Evolutionary conservation across 1,139 yeast species (phyloP), one percentile per base, ranked within the genome.

Genomic region (Pichia norvegensis): DNA sequence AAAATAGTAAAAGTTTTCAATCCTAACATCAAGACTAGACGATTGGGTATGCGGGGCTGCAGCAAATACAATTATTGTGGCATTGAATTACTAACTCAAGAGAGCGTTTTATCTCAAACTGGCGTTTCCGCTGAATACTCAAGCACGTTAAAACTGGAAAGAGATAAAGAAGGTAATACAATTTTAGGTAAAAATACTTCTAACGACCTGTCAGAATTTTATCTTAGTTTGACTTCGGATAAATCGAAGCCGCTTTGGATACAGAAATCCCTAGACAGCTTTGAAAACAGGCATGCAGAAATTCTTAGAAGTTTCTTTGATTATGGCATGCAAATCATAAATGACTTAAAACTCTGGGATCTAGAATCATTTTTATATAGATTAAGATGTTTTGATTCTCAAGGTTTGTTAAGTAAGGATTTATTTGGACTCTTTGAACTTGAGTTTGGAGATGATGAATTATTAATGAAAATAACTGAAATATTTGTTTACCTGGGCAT

Each of bases 61-160:
- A 81, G 92, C 20, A 85, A 86, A 59, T 88, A 90, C 62, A 95
- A 88, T 61, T 90, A 88, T 62, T 86, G 95, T 66, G 97, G 97
- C 1, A 71, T 88, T 44, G 76, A 74, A 55, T 64, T 88, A 45
- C 66, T 76, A 9, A 11, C 19, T 27, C 29, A 27, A 11, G 29
- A 27, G 5, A 11, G 13, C 14, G 14, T 36, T 22, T 29, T 33
- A 19, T 40, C 44, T 9, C 16, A 27, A n/a, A 25, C 25, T 21
- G n/a, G 16, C 29, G 13, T 11, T 11, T 11, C 13, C 10, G 29
- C 6, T 23, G 25, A 9, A 6, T 6, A 23, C 6, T 23, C 25
- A 5, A 23, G 25, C 9, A 6, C 25, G 6, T 6, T 9, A 23
- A 23, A 23, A 9, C 9, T 23, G 25, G 9, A 23, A 6, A 23